Evolutionary conservation across 331 rosid species (phyloP).

Genomic region (Quercus phellos): DNA sequence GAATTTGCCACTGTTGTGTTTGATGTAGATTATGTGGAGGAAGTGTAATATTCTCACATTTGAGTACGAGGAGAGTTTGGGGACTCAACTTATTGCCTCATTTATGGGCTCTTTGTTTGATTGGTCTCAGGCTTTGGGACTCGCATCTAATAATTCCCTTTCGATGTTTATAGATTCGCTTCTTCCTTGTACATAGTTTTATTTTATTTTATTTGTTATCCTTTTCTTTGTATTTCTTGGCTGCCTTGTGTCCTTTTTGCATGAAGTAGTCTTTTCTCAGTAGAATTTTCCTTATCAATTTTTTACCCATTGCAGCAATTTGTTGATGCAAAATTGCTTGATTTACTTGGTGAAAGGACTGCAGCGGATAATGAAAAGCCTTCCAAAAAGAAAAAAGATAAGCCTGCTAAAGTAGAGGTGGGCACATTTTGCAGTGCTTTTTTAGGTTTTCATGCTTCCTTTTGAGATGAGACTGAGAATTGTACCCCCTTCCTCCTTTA

Average conservation of each 20-base stretch:
- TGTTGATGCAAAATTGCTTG: constrained; percentile 61
- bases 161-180: no score
- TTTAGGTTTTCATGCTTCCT: not conserved
- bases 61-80: no score
- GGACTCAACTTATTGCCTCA: no score
- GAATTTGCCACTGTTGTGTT: no score
- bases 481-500: not conserved
- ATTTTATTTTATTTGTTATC: no score
- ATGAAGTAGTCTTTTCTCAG: no score
- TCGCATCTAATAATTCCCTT: no score
- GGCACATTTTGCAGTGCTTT: constrained; percentile 6
- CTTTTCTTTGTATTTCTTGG: not conserved
- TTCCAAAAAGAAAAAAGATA: constrained; percentile 80
- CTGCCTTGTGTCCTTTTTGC: not conserved
- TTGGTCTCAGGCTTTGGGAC: no score
- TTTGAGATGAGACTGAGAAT: constrained; percentile 10
- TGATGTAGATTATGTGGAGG: no score
- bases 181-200: no score
- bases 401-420: constrained; percentile 83
- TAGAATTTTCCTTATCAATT: not conserved
- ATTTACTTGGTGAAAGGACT: constrained; percentile 85
- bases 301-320: constrained; percentile 43
- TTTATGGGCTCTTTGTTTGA: no score
- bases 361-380: constrained; percentile 87
- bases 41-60: no score